phyloP scores from a whole-genome alignment of 345 rosid genomes.

The Isatis tinctoria region DNA sequence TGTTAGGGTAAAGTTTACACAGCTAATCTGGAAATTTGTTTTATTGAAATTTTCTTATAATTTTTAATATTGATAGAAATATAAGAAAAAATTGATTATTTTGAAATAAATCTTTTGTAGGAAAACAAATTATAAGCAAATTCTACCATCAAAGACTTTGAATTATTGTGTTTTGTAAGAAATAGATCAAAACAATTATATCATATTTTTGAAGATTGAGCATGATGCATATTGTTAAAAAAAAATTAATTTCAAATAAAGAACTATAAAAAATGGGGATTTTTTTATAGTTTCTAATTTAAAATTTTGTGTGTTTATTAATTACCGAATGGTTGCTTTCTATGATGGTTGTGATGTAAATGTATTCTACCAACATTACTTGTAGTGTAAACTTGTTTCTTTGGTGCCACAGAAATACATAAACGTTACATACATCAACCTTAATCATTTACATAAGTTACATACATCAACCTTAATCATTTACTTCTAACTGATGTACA shows the following conservation, averaged over 20 bases:
- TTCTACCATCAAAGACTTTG: too few species aligned
- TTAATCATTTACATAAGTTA: background rate
- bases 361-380: background rate
- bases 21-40: too few species aligned
- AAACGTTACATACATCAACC: background rate
- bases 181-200: background rate
- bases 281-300: background rate
- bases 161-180: too few species aligned
- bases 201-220: background rate
- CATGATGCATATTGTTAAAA: background rate
- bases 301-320: background rate
- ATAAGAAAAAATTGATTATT: too few species aligned
- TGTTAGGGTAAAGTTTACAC: too few species aligned
- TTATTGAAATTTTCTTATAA: too few species aligned
- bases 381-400: background rate
- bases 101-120: too few species aligned
- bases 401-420: background rate
- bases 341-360: background rate
- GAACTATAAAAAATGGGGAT: background rate
- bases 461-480: background rate
- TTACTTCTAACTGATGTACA: background rate
- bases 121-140: too few species aligned
- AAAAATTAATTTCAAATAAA: background rate
- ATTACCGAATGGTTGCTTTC: background rate
- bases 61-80: too few species aligned